These are phyloP conservation scores for Candida adriatica DNA, from an alignment of 805 yeast species.

Conservation along the genomic window DNA sequence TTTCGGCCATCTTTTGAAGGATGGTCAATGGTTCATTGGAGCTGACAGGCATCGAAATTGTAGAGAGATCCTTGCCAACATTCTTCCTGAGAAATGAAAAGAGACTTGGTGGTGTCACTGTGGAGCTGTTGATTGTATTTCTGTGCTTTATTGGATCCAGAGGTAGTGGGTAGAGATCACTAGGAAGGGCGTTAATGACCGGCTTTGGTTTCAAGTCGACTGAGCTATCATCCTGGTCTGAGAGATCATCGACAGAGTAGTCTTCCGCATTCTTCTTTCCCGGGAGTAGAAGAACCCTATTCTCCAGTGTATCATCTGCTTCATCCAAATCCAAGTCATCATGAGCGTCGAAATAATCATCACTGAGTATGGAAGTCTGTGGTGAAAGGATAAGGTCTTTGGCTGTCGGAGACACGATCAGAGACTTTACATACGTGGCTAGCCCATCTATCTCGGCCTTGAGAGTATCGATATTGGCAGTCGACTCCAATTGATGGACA, in stretches of 20 bases:
- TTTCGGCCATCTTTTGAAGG: slow-evolving; percentile 73
- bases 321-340: slow-evolving; percentile 29
- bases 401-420: slow-evolving; percentile 1
- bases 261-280: slow-evolving; percentile 8
- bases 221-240: slow-evolving; percentile 20
- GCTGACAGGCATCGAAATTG: slow-evolving; percentile 90
- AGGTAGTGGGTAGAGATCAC: slow-evolving; percentile 66
- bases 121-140: slow-evolving; percentile 48
- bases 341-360: slow-evolving; percentile 63
- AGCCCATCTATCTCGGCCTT: slow-evolving; percentile 6
- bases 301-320: slow-evolving; percentile 19
- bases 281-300: slow-evolving; percentile 18
- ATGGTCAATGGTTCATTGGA: slow-evolving; percentile 87
- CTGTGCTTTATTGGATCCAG: slow-evolving; percentile 39
- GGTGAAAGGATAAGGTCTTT: slow-evolving; percentile 11
- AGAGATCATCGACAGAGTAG: slow-evolving; percentile 19
- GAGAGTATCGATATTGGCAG: slow-evolving; percentile 1
- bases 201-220: slow-evolving; percentile 3
- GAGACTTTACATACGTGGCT: slow-evolving; percentile 8
- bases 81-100: slow-evolving; percentile 77
- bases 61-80: slow-evolving; percentile 83
- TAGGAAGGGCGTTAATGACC: neutral
- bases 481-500: neutral
- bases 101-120: slow-evolving; percentile 73
- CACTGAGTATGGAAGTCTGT: slow-evolving; percentile 29